Conservation (phyloP, 208 protist genomes). For the Leptomonas seymouri region DNA sequence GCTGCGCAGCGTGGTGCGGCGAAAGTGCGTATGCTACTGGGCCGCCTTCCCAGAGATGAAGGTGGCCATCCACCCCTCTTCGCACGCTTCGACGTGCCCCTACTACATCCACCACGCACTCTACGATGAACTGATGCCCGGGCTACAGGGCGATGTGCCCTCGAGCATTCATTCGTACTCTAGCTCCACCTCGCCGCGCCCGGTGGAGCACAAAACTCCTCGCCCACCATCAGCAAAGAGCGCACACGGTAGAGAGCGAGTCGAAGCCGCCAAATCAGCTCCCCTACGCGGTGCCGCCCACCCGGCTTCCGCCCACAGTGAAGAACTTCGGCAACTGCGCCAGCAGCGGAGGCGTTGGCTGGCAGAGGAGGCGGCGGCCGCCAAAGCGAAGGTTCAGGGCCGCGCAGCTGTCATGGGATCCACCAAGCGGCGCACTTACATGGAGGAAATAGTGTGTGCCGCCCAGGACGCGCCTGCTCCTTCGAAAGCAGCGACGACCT, state of each 20-base stretch:
- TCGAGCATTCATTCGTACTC: neutral
- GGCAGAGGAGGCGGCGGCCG: conserved; percentile 9
- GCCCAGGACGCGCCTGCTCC: conserved; percentile 22
- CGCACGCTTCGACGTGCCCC: conserved; percentile 65
- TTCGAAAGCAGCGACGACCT: neutral
- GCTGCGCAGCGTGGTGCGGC: conserved; percentile 34
- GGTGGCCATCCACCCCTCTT: conserved; percentile 69
- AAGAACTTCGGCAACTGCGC: neutral
- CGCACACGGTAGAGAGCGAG: no score
- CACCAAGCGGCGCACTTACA: conserved; percentile 27
- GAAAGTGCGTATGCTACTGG: conserved; percentile 52
- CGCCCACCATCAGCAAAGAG: no score
- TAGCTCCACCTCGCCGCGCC: conserved; percentile 1
- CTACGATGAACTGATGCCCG: conserved; percentile 32
- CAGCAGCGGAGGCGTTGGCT: conserved; percentile 13
- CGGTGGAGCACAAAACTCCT: no score
- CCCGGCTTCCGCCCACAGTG: neutral
- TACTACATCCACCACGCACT: conserved; percentile 40
- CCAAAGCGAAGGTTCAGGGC: conserved; percentile 9
- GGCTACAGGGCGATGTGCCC: neutral
- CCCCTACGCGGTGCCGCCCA: neutral
- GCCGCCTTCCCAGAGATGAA: conserved; percentile 44
- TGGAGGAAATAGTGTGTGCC: conserved; percentile 27
- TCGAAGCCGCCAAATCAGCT: neutral
- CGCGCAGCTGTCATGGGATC: conserved; percentile 31